Conservation (phyloP, 2,329 filamentous ascomycete genomes). For the Neofusicoccum laricinum region DNA sequence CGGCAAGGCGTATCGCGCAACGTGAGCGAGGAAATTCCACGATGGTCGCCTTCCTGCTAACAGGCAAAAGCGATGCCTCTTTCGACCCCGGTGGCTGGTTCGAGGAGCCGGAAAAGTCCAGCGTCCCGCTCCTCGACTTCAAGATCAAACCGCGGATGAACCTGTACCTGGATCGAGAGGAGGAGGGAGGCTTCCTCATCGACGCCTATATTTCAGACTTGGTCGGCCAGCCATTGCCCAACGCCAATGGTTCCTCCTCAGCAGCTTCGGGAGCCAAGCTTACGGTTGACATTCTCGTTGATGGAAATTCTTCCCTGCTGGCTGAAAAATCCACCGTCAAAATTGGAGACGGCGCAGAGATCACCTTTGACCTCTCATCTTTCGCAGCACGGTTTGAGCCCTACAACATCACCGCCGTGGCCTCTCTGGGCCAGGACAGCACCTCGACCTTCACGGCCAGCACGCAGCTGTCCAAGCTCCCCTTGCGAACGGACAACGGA, state of each 20-base stretch:
- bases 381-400: constrained; percentile 32
- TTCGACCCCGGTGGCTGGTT: constrained; percentile 50
- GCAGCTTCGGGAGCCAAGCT: constrained; percentile 22
- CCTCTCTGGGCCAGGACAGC: constrained; percentile 25
- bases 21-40: constrained; percentile 24
- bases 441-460: constrained; percentile 34
- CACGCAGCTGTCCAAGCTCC: constrained; percentile 42
- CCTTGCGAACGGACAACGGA: constrained; percentile 40
- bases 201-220: constrained; percentile 55
- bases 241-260: constrained; percentile 21
- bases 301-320: constrained; percentile 23
- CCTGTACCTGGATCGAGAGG: constrained; percentile 44
- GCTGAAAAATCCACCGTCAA: constrained; percentile 31
- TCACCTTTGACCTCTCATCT: constrained; percentile 33
- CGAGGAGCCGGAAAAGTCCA: constrained; percentile 35
- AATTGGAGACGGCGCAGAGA: constrained; percentile 32
- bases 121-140: constrained; percentile 41
- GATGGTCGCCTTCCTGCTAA: not conserved
- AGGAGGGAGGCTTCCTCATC: constrained; percentile 53
- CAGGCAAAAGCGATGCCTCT: constrained; percentile 39
- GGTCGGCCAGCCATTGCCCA: constrained; percentile 40
- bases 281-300: constrained; percentile 25
- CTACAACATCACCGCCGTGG: constrained; percentile 38
- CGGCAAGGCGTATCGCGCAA: constrained; percentile 46
- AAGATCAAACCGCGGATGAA: constrained; percentile 47